A percentile compares a stretch with the other conserved stretches of the same genome.
Evolutionary conservation across 257 asterid species (phyloP).

Genomic region (Salvia miltiorrhiza): DNA sequence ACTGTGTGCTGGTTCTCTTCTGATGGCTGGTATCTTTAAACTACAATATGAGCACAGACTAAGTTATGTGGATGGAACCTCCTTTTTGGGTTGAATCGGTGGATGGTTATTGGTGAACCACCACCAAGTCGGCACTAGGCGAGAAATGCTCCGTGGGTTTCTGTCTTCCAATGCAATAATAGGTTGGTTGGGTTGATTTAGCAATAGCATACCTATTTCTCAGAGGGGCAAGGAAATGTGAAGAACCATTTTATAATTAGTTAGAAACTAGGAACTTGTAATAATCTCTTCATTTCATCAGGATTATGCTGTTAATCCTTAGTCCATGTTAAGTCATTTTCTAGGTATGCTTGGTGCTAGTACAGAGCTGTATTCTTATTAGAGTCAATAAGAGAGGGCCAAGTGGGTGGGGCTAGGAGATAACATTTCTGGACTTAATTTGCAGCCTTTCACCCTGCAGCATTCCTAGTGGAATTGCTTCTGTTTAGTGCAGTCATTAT

Average conservation of each 20-base stretch:
- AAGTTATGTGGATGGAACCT: too few species aligned
- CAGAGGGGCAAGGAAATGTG: not conserved
- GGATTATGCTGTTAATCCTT: not conserved
- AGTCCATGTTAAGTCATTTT: not conserved
- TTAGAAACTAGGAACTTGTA: not conserved
- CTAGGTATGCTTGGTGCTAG: not conserved
- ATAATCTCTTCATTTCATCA: not conserved
- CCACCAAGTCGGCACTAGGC: too few species aligned
- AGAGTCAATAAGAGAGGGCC: not conserved
- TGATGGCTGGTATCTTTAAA: too few species aligned
- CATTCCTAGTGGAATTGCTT: not conserved
- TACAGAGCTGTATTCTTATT: not conserved
- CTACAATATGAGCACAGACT: too few species aligned
- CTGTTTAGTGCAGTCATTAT: not conserved
- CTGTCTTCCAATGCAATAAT: not conserved
- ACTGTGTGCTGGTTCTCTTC: too few species aligned
- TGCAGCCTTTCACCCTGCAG: slow-evolving; percentile 2
- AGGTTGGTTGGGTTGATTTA: not conserved
- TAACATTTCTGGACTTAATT: not conserved
- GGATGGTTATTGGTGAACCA: too few species aligned
- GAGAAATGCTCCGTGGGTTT: too few species aligned
- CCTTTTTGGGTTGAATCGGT: too few species aligned
- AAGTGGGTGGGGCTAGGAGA: not conserved
- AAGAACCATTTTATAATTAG: not conserved
- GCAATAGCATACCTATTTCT: not conserved